phyloP scores from a whole-genome alignment of 179 eudicot species.

The Beta corolliflora region DNA sequence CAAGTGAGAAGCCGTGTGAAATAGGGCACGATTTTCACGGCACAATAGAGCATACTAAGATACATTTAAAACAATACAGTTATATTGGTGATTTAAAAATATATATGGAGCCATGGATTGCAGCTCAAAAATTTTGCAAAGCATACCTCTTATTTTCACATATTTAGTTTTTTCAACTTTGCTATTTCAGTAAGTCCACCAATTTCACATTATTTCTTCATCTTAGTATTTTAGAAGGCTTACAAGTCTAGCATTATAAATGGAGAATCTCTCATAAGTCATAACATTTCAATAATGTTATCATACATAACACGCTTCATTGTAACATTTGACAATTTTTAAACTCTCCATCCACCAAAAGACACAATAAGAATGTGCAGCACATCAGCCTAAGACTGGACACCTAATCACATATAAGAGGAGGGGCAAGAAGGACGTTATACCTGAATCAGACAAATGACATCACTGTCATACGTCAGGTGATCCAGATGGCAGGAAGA shows the following conservation, averaged over 20 bases:
- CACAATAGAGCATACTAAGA: not conserved
- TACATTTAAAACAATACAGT: not conserved
- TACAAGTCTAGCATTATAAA: not conserved
- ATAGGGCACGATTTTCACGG: too few relatives aligned
- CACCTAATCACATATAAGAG: too few relatives aligned
- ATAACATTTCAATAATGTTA: not conserved
- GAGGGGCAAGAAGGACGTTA: too few relatives aligned
- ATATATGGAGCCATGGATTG: not conserved
- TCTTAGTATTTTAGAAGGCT: not conserved
- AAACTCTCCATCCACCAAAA: not conserved
- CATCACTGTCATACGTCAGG: too few relatives aligned
- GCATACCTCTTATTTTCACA: not conserved
- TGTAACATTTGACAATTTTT: not conserved
- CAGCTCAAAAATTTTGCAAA: not conserved
- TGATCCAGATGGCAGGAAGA: too few relatives aligned
- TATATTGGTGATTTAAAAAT: not conserved
- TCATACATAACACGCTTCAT: not conserved
- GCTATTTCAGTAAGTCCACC: not conserved
- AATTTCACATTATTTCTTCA: not conserved
- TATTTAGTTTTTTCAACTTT: not conserved
- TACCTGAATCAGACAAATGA: too few relatives aligned
- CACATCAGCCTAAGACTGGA: too few relatives aligned
- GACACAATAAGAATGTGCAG: not conserved
- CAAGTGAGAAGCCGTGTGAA: not conserved
- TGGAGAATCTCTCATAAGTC: not conserved